A percentile compares a stretch with the other conserved stretches of the same genome.
These are phyloP conservation scores for Xylaria telfairii DNA, from an alignment of 495 filamentous ascomycete genomes.

Conservation along the genomic window DNA sequence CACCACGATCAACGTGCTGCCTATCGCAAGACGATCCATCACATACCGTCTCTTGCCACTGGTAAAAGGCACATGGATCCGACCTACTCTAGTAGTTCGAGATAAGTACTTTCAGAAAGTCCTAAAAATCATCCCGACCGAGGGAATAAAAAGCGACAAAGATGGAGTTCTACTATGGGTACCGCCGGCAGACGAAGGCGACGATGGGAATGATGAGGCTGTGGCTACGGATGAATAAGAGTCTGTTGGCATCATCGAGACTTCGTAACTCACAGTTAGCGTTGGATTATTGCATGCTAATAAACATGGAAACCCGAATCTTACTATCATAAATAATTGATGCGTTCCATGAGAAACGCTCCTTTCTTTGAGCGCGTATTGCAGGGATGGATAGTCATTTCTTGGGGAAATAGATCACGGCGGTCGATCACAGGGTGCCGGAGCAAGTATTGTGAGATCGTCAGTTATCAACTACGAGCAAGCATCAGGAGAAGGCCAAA, in stretches of 20 bases:
- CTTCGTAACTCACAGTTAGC: neutral
- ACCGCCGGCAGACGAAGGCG: constrained; percentile 49
- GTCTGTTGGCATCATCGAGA: neutral
- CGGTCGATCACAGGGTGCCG: neutral
- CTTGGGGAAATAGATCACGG: neutral
- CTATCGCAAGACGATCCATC: constrained; percentile 73
- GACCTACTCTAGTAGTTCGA: constrained; percentile 71
- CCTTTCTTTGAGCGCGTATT: neutral
- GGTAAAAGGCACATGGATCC: constrained; percentile 70
- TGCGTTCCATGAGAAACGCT: neutral
- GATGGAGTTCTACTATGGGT: constrained; percentile 75
- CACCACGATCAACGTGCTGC: constrained; percentile 75
- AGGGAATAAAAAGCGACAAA: constrained; percentile 76
- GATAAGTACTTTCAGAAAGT: constrained; percentile 92
- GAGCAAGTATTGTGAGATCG: neutral
- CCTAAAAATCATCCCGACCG: constrained; percentile 71
- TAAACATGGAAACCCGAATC: neutral
- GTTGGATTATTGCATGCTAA: neutral
- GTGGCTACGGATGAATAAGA: neutral
- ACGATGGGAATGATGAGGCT: constrained; percentile 27
- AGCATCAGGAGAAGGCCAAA: neutral
- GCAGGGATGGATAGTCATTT: too few species aligned
- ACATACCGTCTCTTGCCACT: constrained; percentile 72
- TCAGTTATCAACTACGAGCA: neutral
- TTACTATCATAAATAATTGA: neutral